Conservation (phyloP, 495 filamentous ascomycete species). For the Parachaetomium inaequale region DNA sequence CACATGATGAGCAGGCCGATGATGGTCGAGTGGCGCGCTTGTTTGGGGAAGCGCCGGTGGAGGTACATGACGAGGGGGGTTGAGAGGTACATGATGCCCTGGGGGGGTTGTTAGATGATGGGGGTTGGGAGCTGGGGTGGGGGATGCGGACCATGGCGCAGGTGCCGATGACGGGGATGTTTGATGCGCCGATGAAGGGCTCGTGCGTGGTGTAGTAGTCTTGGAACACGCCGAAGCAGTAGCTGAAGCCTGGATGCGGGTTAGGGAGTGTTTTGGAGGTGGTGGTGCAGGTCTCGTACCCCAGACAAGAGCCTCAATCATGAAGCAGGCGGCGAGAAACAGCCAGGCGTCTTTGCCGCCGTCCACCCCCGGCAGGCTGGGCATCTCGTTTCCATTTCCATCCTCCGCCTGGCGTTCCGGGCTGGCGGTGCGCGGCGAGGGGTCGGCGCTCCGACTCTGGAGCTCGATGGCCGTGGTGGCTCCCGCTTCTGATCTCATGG, state of each 20-base stretch:
- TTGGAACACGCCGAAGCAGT: conserved; percentile 54
- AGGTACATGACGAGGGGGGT: conserved; percentile 40
- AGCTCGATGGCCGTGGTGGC: conserved; percentile 8
- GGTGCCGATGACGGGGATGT: conserved; percentile 44
- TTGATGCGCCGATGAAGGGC: conserved; percentile 35
- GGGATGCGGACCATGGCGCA: conserved; percentile 35
- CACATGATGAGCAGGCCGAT: conserved; percentile 41
- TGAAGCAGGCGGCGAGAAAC: conserved; percentile 59
- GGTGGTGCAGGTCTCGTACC: conserved; percentile 36
- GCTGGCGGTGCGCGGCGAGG: conserved; percentile 3
- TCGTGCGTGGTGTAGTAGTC: conserved; percentile 44
- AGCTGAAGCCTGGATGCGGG: conserved; percentile 54
- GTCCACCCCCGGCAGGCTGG: conserved; percentile 55
- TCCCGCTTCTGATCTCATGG: neutral
- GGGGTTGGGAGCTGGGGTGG: neutral
- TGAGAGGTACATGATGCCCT: conserved; percentile 51
- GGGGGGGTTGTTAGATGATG: neutral
- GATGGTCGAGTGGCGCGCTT: conserved; percentile 33
- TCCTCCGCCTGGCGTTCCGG: conserved; percentile 3
- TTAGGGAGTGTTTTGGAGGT: conserved; percentile 3
- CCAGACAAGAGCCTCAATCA: conserved; percentile 64
- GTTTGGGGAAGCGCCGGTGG: conserved; percentile 29
- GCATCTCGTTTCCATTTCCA: conserved; percentile 28
- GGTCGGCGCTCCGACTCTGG: neutral
- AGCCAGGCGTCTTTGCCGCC: conserved; percentile 62